phyloP scores from a whole-genome alignment of 257 asterid species.

The Orobanche coerulescens region DNA sequence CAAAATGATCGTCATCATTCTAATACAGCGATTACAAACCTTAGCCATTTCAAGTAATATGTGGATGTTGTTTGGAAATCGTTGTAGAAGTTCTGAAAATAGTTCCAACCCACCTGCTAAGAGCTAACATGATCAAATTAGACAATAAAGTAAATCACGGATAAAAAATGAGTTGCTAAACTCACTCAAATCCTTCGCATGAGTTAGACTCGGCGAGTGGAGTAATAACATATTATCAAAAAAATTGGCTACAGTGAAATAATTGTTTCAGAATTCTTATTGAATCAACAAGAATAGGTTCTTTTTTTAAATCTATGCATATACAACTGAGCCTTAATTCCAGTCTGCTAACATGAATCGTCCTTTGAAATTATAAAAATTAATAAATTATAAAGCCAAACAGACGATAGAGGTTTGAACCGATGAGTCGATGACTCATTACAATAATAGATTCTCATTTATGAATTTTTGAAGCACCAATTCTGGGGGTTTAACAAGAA shows the following conservation, averaged over 20 bases:
- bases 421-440: no score
- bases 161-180: neutral
- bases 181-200: slow-evolving; percentile 13
- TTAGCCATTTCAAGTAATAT: slow-evolving; percentile 93
- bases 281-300: neutral
- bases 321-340: no score
- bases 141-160: neutral
- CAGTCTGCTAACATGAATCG: no score
- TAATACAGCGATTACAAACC: slow-evolving; percentile 39
- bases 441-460: no score
- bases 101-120: slow-evolving; percentile 85
- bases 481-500: slow-evolving; percentile 11
- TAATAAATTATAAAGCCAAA: no score
- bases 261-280: slow-evolving; percentile 12
- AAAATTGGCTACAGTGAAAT: slow-evolving; percentile 3
- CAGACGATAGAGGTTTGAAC: no score
- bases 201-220: slow-evolving; percentile 1
- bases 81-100: slow-evolving; percentile 80
- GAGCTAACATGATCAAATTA: slow-evolving; percentile 26
- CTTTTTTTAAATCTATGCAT: neutral
- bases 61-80: slow-evolving; percentile 86
- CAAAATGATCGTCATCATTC: slow-evolving; percentile 8
- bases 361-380: no score
- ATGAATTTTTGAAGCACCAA: neutral
- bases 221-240: slow-evolving; percentile 10